A percentile compares a stretch with the other conserved stretches of the same genome.
These are phyloP conservation scores for Rhodotorula graminis DNA, from an alignment of 768 basidiomycete genomes.

Conservation along the genomic window DNA sequence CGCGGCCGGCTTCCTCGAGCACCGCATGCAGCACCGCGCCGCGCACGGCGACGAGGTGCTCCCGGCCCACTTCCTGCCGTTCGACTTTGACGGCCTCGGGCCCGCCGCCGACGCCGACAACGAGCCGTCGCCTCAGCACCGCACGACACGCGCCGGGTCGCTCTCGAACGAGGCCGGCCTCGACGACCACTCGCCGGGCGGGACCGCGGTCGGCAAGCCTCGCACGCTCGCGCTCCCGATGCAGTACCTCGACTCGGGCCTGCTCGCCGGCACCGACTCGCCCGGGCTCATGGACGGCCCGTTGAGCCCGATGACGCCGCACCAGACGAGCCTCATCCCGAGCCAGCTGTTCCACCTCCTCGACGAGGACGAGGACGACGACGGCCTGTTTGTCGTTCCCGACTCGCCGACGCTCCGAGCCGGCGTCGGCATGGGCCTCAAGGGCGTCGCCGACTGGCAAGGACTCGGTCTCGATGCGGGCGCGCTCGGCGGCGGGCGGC, in stretches of 20 bases:
- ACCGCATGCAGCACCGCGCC: constrained; percentile 33
- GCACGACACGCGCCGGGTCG: neutral
- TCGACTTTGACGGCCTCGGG: constrained; percentile 34
- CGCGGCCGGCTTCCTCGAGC: constrained; percentile 37
- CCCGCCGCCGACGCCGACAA: neutral
- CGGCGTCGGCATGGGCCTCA: constrained; percentile 1
- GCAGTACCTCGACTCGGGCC: constrained; percentile 39
- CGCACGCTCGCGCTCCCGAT: constrained; percentile 32
- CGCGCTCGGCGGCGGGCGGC: constrained; percentile 10
- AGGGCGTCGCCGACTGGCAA: constrained; percentile 19
- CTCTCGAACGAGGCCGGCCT: neutral
- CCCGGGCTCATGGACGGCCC: constrained; percentile 32
- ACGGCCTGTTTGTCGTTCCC: constrained; percentile 30
- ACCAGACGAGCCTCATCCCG: constrained; percentile 43
- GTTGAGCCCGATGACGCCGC: constrained; percentile 43
- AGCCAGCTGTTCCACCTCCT: constrained; percentile 43
- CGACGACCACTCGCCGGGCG: constrained; percentile 14
- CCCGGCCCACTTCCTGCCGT: constrained; percentile 30
- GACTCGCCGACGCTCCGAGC: constrained; percentile 34
- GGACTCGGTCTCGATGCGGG: constrained; percentile 28
- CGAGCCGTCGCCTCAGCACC: neutral
- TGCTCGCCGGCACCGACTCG: constrained; percentile 23
- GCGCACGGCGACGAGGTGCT: constrained; percentile 22
- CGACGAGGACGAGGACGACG: constrained; percentile 43
- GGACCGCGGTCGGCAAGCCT: too few species aligned